Conservation (phyloP, 495 filamentous ascomycete species). For the Schizothecium vesticola region DNA sequence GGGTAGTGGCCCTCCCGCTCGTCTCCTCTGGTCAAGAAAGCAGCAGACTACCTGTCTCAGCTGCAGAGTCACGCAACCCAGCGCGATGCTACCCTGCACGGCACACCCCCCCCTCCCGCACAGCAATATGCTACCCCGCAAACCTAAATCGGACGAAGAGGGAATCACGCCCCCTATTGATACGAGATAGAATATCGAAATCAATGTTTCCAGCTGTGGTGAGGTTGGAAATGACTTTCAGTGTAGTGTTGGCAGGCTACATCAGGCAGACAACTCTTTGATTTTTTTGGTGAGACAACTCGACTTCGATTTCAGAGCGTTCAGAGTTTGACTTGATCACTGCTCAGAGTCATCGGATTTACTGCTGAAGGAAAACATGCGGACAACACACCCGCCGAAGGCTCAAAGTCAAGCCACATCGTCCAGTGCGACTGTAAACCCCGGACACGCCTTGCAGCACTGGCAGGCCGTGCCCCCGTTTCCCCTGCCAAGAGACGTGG, state of each 20-base stretch:
- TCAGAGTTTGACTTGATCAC: background rate
- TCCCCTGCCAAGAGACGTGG: slow-evolving; percentile 1
- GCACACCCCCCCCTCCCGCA: background rate
- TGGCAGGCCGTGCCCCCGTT: background rate
- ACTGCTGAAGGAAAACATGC: background rate
- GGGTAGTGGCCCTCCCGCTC: background rate
- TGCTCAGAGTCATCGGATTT: background rate
- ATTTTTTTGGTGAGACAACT: background rate
- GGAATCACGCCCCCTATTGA: background rate
- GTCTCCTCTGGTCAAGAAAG: background rate
- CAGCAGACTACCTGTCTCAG: background rate
- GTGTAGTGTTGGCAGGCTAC: background rate
- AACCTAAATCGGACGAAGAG: background rate
- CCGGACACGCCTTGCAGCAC: background rate
- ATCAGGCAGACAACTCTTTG: background rate
- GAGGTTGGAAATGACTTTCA: background rate
- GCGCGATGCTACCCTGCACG: background rate
- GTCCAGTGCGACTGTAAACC: background rate
- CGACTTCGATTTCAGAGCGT: background rate
- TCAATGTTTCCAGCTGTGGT: background rate
- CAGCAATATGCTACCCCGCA: background rate
- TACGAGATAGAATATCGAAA: background rate
- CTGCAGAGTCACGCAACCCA: background rate
- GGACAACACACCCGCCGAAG: background rate
- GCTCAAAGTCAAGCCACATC: background rate